Evolutionary conservation across 2,329 filamentous ascomycete genomes (phyloP).

Genomic region (Colletotrichum scovillei): DNA sequence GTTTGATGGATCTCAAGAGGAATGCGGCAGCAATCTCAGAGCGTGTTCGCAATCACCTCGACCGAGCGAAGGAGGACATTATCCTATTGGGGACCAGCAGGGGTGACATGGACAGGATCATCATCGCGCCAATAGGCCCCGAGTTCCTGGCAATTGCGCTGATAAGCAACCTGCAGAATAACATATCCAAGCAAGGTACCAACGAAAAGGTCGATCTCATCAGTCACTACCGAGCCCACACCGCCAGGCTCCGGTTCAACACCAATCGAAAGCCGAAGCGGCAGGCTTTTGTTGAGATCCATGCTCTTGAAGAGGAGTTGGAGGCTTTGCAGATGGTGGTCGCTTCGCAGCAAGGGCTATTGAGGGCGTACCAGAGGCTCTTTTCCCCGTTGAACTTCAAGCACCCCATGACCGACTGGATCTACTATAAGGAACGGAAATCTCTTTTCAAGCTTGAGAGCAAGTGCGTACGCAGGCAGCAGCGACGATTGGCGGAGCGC

Average conservation of each 20-base stretch:
- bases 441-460: slow-evolving; percentile 9
- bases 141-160: slow-evolving; percentile 29
- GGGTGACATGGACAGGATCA: slow-evolving; percentile 16
- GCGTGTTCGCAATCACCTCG: slow-evolving; percentile 9
- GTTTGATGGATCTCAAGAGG: background rate
- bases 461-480: background rate
- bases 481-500: background rate
- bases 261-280: slow-evolving; percentile 33
- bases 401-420: background rate
- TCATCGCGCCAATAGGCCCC: slow-evolving; percentile 18
- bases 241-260: slow-evolving; percentile 25
- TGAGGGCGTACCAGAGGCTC: slow-evolving; percentile 1
- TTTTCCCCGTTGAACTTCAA: slow-evolving; percentile 1
- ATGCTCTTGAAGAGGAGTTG: slow-evolving; percentile 38
- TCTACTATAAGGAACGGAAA: slow-evolving; percentile 12
- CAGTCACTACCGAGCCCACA: slow-evolving; percentile 22
- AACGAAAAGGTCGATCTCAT: slow-evolving; percentile 12
- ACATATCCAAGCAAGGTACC: background rate
- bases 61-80: slow-evolving; percentile 37
- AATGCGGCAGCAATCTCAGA: background rate
- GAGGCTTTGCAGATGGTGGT: slow-evolving; percentile 28
- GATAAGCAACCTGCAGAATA: slow-evolving; percentile 26
- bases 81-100: slow-evolving; percentile 33
- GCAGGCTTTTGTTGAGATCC: slow-evolving; percentile 37
- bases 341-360: slow-evolving; percentile 16